Evolutionary conservation across 257 asterid species (phyloP), one percentile per base, ranked within the genome.

Genomic region (Thymus quinquecostatus): DNA sequence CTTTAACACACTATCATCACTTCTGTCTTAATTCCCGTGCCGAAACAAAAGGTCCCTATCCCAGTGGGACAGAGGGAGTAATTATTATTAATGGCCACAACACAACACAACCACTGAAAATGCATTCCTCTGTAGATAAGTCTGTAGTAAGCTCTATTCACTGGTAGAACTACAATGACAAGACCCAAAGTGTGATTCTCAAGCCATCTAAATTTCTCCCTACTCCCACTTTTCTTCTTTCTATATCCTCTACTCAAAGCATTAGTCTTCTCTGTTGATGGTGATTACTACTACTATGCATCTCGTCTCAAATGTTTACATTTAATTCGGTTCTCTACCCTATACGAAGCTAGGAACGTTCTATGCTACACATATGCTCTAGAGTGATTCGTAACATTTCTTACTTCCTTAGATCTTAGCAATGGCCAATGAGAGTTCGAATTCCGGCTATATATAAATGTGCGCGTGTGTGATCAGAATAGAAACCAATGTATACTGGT

Each of bases 191-290:
- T 61, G 71, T 61, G 44, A 41, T 1, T 69, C 53, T 61, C 75
- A 75, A 69, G 79, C 79, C 45, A 60, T 10, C 59, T 11, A 60
- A 9, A 49, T 27, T 21, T 44, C 30, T 44, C 28, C 5, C n/a
- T 61, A 28, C 38, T n/a, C 44, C 21, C 54, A 21, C 67, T 48
- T 32, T 1, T 60, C 2, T n/a, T 70, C 7, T 38, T 12, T 62
- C 41, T 44, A 41, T 51, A 12, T n/a, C 2, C 41, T 38, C 41
- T 4, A 38, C 41, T 38, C 41, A 38, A 38, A 13, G 1, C 27
- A 28, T 12, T 13, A 38, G 3, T 6, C 28, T 1, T 4, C 8
- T 49, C 41, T 11, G 30, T 10, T 10, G 32, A 30, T 27, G 33
- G 12, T 44, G 49, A 8, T 44, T 44, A 44, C 3, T 29, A 27